phyloP scores from a whole-genome alignment of 495 filamentous ascomycete genomes.

The Aspergillus hancockii region DNA sequence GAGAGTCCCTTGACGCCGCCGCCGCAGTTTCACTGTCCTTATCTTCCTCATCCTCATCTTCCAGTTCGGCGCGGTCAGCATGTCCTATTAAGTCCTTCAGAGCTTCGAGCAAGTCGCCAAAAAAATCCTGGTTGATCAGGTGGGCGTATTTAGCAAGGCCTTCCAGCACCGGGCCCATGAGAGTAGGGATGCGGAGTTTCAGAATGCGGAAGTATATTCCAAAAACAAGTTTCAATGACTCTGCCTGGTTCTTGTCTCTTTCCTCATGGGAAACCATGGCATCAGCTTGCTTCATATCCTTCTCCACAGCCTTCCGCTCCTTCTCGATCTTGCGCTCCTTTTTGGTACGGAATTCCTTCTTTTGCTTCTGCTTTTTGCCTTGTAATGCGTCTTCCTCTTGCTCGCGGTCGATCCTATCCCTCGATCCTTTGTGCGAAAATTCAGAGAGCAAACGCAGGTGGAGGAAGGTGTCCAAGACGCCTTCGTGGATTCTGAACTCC shows the following conservation, averaged over 20 bases:
- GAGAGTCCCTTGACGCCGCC: conserved; percentile 57
- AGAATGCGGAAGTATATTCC: conserved; percentile 91
- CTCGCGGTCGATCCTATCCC: conserved; percentile 65
- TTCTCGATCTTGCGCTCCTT: conserved; percentile 70
- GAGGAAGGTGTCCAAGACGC: conserved; percentile 85
- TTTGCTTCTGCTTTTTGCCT: conserved; percentile 69
- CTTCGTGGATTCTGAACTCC: conserved; percentile 79
- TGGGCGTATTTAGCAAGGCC: conserved; percentile 90
- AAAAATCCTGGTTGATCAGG: conserved; percentile 97
- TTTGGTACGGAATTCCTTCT: conserved; percentile 76
- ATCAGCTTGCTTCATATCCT: conserved; percentile 92
- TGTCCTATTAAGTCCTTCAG: conserved; percentile 85
- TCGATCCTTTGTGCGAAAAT: conserved; percentile 78
- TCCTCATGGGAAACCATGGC: conserved; percentile 89
- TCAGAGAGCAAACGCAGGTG: conserved; percentile 86
- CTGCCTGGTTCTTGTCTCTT: conserved; percentile 85
- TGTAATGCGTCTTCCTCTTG: conserved; percentile 39
- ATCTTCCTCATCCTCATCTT: conserved; percentile 48
- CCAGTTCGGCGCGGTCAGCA: conserved; percentile 55
- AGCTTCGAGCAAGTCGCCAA: conserved; percentile 91
- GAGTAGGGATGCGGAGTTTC: conserved; percentile 68
- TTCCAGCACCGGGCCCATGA: conserved; percentile 94
- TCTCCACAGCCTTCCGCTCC: conserved; percentile 82
- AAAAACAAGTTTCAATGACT: conserved; percentile 94
- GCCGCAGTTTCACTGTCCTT: conserved; percentile 39